A percentile compares a stretch with the other conserved stretches of the same genome.
phyloP scores from a whole-genome alignment of 1,284 basidiomycete species.

The Tranzscheliella williamsii region DNA sequence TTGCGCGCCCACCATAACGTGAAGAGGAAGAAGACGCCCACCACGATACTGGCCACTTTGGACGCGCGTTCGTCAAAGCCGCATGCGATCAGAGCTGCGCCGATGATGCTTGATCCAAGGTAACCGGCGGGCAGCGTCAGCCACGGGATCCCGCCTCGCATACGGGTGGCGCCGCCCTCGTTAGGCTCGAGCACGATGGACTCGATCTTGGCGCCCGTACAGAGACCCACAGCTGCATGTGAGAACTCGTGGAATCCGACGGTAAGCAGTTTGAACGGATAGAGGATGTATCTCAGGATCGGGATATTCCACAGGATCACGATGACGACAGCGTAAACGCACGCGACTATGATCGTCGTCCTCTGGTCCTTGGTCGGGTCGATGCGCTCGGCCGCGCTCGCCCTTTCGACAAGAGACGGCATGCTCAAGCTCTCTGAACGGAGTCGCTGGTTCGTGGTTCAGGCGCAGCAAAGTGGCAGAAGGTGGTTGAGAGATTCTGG shows the following conservation, averaged over 20 bases:
- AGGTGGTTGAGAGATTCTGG: too few relatives aligned
- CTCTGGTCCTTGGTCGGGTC: conserved; percentile 50
- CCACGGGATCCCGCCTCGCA: conserved; percentile 88
- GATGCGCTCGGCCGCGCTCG: conserved; percentile 16
- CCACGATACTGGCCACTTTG: conserved; percentile 80
- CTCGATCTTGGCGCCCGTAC: conserved; percentile 89
- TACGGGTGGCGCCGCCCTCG: conserved; percentile 87
- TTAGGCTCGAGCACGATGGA: conserved; percentile 65
- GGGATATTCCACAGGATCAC: conserved; percentile 55
- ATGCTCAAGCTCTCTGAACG: too few relatives aligned
- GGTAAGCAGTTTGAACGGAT: conserved; percentile 60
- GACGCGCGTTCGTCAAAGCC: conserved; percentile 89
- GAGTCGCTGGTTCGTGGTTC: too few relatives aligned
- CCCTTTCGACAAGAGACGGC: conserved; percentile 10
- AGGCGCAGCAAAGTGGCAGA: too few relatives aligned
- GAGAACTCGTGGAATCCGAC: conserved; percentile 52
- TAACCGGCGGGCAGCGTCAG: conserved; percentile 73
- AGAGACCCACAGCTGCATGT: conserved; percentile 64
- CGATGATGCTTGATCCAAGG: conserved; percentile 77
- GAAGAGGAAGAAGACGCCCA: conserved; percentile 85
- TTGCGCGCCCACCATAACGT: conserved; percentile 84
- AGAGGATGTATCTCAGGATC: conserved; percentile 55
- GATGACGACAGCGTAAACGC: conserved; percentile 51
- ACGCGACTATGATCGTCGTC: conserved; percentile 59
- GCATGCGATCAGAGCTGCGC: conserved; percentile 83